Base-by-base conservation (phyloP, 2,329 filamentous ascomycete genomes). In the Colletotrichum simmondsii region DNA sequence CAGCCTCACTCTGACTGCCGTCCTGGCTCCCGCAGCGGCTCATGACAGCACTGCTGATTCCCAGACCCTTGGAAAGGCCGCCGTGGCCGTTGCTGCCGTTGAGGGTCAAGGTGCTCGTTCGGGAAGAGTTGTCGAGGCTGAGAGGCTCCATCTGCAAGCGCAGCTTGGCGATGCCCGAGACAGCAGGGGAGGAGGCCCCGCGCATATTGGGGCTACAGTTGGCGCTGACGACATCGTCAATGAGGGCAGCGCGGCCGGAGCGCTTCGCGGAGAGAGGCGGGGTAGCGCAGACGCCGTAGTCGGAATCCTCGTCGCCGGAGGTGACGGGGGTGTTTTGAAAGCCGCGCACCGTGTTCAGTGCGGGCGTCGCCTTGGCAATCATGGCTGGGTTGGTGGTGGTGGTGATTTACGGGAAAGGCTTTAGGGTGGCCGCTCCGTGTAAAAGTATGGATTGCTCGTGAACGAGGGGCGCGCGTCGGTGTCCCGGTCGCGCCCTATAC, bases 61-160 rank as follows among this genome's bases (percentile, higher is more conserved):
- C 82, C n/a, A 75, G 76, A 6, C 71, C 75, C 5, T 75, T 74
- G 54, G 79, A 78, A 35, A 76, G 77, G 24, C 76, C 78, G 57
- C 42, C 69, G 83, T 74, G 85, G 84, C 67, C 81, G 79, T 30
- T 81, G 77, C 87, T 89, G 78, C 85, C 87, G 76, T 82, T 87
- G 75, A 85, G 89, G 24, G 88, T 88, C 78, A 89, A 85, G 42
- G 89, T 91, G 76, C 85, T 89, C 61, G 87, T 87, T 58, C 88
- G 88, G 3, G 90, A 87, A 58, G 82, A 83, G 24, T 78, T 83
- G 74, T 91, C 89, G 16, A 97, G 86, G 78, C 89, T 94, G 66
- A 98, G 85, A 2, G 92, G 91, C 74, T 98, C 95, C 71, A 98
- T 87, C 79, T 97, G 93, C 80, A 92, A 87, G 80, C 95, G 95